These are phyloP conservation scores for Angomonas deanei DNA, from an alignment of 208 protist genomes.

Conservation along the genomic window DNA sequence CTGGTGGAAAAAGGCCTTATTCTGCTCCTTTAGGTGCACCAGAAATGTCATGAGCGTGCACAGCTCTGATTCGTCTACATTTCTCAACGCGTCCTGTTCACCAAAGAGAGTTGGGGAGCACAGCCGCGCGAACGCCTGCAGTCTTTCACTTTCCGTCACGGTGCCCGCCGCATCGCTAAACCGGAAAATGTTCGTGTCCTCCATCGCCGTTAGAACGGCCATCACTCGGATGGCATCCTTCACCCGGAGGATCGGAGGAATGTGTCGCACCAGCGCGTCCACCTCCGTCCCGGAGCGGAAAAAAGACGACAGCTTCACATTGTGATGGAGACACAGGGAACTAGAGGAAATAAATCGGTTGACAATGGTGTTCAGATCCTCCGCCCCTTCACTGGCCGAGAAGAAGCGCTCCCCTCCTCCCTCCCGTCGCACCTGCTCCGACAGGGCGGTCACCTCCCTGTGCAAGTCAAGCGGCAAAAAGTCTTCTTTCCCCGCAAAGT, in stretches of 20 bases:
- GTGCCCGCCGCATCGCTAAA: slow-evolving; percentile 15
- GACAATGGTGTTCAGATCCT: not conserved
- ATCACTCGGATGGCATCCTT: slow-evolving; percentile 52
- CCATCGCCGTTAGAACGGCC: slow-evolving; percentile 15
- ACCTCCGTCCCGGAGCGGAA: slow-evolving; percentile 10
- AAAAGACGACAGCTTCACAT: slow-evolving; percentile 41
- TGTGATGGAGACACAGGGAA: slow-evolving; percentile 57
- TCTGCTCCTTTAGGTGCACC: slow-evolving; percentile 43
- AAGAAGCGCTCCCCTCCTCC: not conserved
- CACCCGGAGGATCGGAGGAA: slow-evolving; percentile 11
- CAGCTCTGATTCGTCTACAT: slow-evolving; percentile 59
- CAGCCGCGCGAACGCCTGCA: slow-evolving; percentile 28
- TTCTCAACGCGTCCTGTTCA: slow-evolving; percentile 29
- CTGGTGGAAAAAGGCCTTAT: slow-evolving; percentile 34
- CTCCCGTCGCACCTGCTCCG: slow-evolving; percentile 11
- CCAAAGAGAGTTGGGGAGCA: slow-evolving; percentile 34
- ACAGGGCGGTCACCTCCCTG: slow-evolving; percentile 55
- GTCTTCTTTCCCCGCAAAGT: slow-evolving; percentile 28
- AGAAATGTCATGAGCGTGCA: slow-evolving; percentile 52
- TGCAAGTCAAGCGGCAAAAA: slow-evolving; percentile 60
- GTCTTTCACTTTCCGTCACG: slow-evolving; percentile 13
- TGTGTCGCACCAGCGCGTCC: too few relatives aligned
- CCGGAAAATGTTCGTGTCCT: not conserved
- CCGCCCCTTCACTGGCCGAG: not conserved
- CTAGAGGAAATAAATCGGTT: slow-evolving; percentile 61